Conservation (phyloP, 495 filamentous ascomycete genomes). For the Xylaria palmicola region DNA sequence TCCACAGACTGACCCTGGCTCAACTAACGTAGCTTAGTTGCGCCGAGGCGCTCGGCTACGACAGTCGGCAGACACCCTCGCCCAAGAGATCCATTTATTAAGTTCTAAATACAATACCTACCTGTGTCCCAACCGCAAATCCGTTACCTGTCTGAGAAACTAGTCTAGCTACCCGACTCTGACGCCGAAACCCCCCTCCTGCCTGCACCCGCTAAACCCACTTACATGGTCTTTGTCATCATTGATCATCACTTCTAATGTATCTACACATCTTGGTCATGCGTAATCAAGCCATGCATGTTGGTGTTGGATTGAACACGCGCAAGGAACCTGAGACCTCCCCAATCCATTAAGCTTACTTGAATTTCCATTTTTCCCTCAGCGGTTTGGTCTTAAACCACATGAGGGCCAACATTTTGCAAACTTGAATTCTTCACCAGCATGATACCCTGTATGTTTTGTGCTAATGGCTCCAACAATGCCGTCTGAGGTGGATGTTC, state of each 20-base stretch:
- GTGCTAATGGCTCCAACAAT: not conserved
- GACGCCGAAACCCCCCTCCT: not conserved
- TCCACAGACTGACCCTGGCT: slow-evolving; percentile 8
- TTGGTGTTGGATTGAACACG: not conserved
- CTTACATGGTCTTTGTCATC: slow-evolving; percentile 7
- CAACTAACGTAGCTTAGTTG: not conserved
- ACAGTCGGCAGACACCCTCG: not conserved
- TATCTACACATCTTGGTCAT: slow-evolving; percentile 3
- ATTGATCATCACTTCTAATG: slow-evolving; percentile 13
- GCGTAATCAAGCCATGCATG: not conserved
- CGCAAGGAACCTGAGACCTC: not conserved
- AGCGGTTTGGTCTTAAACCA: not conserved
- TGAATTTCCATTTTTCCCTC: not conserved
- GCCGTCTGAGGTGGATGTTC: slow-evolving; percentile 40
- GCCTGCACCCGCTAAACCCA: not conserved
- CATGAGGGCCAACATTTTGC: not conserved
- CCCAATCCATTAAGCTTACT: not conserved
- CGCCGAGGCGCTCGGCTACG: not conserved
- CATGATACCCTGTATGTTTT: not conserved
- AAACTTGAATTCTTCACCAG: not conserved
- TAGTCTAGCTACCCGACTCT: not conserved
- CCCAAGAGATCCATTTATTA: slow-evolving; percentile 3
- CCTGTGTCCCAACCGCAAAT: not conserved
- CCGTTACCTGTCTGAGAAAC: not conserved
- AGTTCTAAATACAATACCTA: not conserved